A percentile compares a stretch with the other conserved stretches of the same genome.
These are phyloP conservation scores for Russula olivacea DNA, from an alignment of 768 basidiomycete genomes.

Conservation along the genomic window DNA sequence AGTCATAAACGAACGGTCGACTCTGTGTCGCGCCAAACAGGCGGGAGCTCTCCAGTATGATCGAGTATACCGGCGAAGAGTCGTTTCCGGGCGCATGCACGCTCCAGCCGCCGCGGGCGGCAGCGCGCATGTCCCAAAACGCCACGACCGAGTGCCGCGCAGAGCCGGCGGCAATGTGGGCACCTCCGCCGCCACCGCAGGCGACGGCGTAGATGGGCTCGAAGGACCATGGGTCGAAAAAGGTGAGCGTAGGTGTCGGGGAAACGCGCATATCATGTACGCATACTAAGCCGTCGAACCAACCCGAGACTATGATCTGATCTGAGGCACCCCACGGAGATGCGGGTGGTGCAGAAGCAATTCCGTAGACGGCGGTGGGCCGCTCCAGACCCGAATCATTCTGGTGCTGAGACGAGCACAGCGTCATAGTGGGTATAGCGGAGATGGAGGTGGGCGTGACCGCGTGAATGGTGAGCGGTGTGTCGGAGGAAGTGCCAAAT, in stretches of 20 bases:
- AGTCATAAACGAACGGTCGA: conserved; percentile 73
- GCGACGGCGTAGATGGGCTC: conserved; percentile 75
- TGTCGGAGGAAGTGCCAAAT: conserved; percentile 57
- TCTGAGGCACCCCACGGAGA: conserved; percentile 68
- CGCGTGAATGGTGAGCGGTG: conserved; percentile 53
- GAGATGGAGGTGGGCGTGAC: conserved; percentile 46
- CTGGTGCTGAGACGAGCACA: conserved; percentile 37
- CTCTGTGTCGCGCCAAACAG: conserved; percentile 75
- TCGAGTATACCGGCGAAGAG: conserved; percentile 67
- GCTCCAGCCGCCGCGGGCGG: conserved; percentile 66
- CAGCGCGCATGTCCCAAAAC: conserved; percentile 73
- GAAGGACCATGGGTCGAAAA: conserved; percentile 61
- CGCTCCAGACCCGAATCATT: conserved; percentile 16
- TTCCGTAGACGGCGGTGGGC: conserved; percentile 65
- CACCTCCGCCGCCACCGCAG: conserved; percentile 61
- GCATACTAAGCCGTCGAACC: conserved; percentile 73
- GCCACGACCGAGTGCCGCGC: conserved; percentile 73
- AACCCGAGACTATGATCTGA: conserved; percentile 68
- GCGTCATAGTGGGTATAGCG: conserved; percentile 41
- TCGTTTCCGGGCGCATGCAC: conserved; percentile 78
- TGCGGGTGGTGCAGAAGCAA: conserved; percentile 52
- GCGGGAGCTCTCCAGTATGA: conserved; percentile 70
- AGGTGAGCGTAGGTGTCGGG: conserved; percentile 51
- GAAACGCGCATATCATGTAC: conserved; percentile 67
- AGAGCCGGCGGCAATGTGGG: conserved; percentile 68